Percentiles rank a stretch among this genome's conserved stretches.
These are phyloP conservation scores for Rhytidhysteron rufulum DNA, from an alignment of 2,329 filamentous ascomycete species.

Conservation along the genomic window DNA sequence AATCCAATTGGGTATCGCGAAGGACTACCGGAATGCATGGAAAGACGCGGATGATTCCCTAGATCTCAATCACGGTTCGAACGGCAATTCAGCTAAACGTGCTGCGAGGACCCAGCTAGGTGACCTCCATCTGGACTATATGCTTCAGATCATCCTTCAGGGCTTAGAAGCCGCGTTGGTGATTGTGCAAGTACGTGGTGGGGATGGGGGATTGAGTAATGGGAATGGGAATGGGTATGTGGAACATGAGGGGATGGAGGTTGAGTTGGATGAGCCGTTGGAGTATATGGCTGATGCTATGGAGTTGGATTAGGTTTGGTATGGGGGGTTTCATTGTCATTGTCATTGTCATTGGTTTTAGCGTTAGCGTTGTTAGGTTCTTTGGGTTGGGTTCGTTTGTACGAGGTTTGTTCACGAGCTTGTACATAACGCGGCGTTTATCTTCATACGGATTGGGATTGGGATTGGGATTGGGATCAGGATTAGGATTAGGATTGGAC, in stretches of 20 bases:
- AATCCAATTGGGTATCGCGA: slow-evolving; percentile 60
- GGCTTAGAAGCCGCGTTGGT: slow-evolving; percentile 58
- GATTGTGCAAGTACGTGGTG: slow-evolving; percentile 47
- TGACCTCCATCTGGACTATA: slow-evolving; percentile 59
- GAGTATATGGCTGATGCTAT: slow-evolving; percentile 58
- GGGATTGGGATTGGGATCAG: too few relatives aligned
- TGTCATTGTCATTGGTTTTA: too few relatives aligned
- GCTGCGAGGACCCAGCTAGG: slow-evolving; percentile 43
- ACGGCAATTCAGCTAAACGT: background rate
- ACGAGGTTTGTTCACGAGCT: too few relatives aligned
- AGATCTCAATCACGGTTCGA: slow-evolving; percentile 14
- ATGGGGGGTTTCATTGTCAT: too few relatives aligned
- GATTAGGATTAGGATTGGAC: too few relatives aligned
- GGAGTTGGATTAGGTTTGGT: slow-evolving; percentile 37
- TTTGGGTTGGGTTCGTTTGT: too few relatives aligned
- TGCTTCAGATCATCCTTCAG: slow-evolving; percentile 54
- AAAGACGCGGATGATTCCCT: slow-evolving; percentile 62
- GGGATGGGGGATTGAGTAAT: slow-evolving; percentile 18
- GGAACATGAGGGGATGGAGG: slow-evolving; percentile 18
- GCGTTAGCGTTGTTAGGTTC: too few relatives aligned
- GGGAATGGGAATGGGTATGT: slow-evolving; percentile 1
- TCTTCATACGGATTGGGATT: too few relatives aligned
- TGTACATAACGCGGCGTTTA: too few relatives aligned
- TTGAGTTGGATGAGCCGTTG: slow-evolving; percentile 50
- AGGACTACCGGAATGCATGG: slow-evolving; percentile 69